A percentile compares a stretch with the other conserved stretches of the same genome.
Evolutionary conservation across 176 grass and related monocot species (phyloP).

Genomic region (Canna indica): DNA sequence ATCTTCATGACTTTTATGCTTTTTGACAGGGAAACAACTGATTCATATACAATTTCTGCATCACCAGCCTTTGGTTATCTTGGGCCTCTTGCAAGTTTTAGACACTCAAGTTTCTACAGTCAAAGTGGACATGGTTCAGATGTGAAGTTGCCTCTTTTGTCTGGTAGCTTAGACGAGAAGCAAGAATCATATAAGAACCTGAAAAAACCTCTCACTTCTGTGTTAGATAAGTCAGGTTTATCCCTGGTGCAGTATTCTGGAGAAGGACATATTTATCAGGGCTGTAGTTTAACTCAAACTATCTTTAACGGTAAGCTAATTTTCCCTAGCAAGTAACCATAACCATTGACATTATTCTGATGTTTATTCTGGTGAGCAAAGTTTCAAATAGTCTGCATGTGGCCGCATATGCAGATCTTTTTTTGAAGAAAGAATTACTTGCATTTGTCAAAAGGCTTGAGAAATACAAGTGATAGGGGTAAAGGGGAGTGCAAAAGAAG

Average conservation of each 20-base stretch:
- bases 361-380: conserved; percentile 7
- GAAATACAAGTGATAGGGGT: too few relatives aligned
- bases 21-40: conserved; percentile 61
- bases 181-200: conserved; percentile 38
- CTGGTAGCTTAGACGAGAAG: conserved; percentile 33
- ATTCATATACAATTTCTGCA: conserved; percentile 80
- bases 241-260: conserved; percentile 38
- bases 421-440: too few relatives aligned
- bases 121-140: conserved; percentile 51
- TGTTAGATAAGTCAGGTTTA: conserved; percentile 35
- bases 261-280: conserved; percentile 50
- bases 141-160: conserved; percentile 50
- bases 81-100: conserved; percentile 41
- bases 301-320: conserved; percentile 75
- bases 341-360: background rate
- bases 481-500: too few relatives aligned
- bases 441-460: too few relatives aligned
- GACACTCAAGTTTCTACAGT: conserved; percentile 36
- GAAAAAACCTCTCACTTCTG: conserved; percentile 34
- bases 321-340: background rate
- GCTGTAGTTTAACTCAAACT: conserved; percentile 79
- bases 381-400: too few relatives aligned
- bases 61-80: conserved; percentile 78
- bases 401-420: too few relatives aligned
- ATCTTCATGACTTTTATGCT: background rate